Conservation (phyloP, 2,329 filamentous ascomycete species). For the Trichoderma endophyticum region DNA sequence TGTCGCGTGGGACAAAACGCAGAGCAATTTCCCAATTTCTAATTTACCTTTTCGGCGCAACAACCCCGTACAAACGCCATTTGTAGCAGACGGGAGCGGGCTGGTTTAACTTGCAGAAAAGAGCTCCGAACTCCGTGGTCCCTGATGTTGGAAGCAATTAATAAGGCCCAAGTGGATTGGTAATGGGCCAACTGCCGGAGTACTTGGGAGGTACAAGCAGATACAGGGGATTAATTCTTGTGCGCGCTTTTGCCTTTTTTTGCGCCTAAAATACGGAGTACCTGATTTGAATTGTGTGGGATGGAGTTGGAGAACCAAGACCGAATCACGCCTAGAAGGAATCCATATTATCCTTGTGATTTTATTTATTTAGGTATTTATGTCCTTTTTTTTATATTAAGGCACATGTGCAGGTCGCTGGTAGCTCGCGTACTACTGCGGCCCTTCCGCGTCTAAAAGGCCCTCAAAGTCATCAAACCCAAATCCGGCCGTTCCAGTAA, state of each 20-base stretch:
- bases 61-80: not conserved
- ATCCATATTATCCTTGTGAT: not conserved
- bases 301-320: not conserved
- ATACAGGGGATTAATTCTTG: not conserved
- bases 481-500: not conserved
- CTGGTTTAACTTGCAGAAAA: not conserved
- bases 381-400: not conserved
- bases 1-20: slow-evolving; percentile 4
- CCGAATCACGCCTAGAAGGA: not conserved
- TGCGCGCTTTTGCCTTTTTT: not conserved
- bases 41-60: not conserved
- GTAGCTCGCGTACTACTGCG: not conserved
- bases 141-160: not conserved
- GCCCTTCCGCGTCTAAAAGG: not conserved
- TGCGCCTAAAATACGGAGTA: not conserved
- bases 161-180: not conserved
- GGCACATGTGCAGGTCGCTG: not conserved
- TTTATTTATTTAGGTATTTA: not conserved
- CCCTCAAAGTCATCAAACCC: not conserved
- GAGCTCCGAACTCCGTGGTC: slow-evolving; percentile 4
- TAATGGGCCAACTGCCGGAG: slow-evolving; percentile 1
- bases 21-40: not conserved
- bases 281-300: not conserved
- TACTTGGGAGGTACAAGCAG: not conserved
- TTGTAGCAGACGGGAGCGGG: not conserved